phyloP scores from a whole-genome alignment of 495 filamentous ascomycete genomes.

The Daldinia grandis region DNA sequence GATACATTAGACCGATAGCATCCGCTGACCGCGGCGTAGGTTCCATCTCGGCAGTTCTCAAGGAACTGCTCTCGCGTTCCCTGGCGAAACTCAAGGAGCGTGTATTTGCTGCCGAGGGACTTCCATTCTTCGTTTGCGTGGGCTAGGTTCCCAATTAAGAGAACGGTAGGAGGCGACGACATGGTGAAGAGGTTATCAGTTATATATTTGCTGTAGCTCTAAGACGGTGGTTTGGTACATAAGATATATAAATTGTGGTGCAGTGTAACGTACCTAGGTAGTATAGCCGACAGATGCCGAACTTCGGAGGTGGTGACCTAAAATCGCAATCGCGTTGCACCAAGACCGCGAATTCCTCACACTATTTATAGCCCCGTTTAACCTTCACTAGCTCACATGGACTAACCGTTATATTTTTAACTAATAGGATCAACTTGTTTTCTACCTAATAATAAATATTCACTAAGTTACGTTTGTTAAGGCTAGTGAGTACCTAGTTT shows the following conservation, averaged over 20 bases:
- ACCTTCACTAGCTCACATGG: not conserved
- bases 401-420: not conserved
- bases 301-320: not conserved
- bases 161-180: conserved; percentile 51
- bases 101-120: conserved; percentile 58
- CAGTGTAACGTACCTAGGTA: too few relatives aligned
- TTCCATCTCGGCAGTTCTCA: conserved; percentile 72
- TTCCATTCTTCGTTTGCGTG: conserved; percentile 65
- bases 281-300: not conserved
- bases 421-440: too few relatives aligned
- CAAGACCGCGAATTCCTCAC: not conserved
- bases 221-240: too few relatives aligned
- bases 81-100: conserved; percentile 58
- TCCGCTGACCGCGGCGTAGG: conserved; percentile 71
- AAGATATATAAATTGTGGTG: too few relatives aligned
- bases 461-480: too few relatives aligned
- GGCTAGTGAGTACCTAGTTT: too few relatives aligned
- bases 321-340: not conserved
- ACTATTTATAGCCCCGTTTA: not conserved
- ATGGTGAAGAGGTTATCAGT: not conserved
- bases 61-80: conserved; percentile 69
- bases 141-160: conserved; percentile 65
- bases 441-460: too few relatives aligned
- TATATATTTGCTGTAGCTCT: too few relatives aligned
- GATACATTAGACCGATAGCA: conserved; percentile 82